These are phyloP conservation scores for Fraxinus velutina DNA, from an alignment of 305 asterid species.

Conservation along the genomic window DNA sequence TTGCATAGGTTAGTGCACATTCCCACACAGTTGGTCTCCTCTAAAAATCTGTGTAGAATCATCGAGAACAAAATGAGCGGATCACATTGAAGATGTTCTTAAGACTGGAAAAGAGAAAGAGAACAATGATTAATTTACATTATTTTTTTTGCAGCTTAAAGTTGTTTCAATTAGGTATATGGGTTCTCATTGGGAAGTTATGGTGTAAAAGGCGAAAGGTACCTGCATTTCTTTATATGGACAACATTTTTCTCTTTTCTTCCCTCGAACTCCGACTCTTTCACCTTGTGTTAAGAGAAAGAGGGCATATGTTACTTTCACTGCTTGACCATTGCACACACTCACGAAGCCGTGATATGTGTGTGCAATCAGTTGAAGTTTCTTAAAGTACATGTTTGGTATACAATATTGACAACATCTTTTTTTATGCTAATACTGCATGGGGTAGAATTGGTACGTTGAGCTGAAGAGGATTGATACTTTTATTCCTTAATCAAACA, in stretches of 20 bases:
- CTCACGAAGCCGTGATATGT: not conserved
- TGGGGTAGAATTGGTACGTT: not conserved
- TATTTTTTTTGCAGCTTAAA: not conserved
- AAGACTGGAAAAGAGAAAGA: not conserved
- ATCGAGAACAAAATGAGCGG: not conserved
- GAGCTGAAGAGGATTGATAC: not conserved
- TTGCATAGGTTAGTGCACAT: constrained; percentile 94
- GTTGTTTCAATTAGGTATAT: not conserved
- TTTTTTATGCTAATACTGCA: not conserved
- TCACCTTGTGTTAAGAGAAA: constrained; percentile 47
- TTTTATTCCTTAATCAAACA: not conserved
- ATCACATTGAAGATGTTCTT: not conserved
- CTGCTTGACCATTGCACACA: not conserved
- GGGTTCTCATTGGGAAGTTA: not conserved
- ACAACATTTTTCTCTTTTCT: constrained; percentile 74
- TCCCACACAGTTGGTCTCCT: constrained; percentile 91
- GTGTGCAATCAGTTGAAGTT: not conserved
- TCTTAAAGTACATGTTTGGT: too few species aligned
- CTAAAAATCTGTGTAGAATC: constrained; percentile 56
- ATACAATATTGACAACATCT: not conserved
- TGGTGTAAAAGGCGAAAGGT: constrained; percentile 1
- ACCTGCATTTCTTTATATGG: constrained; percentile 91
- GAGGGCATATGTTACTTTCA: not conserved
- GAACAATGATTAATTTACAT: not conserved
- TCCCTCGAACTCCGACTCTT: constrained; percentile 64